A percentile compares a stretch with the other conserved stretches of the same genome.
Evolutionary conservation across 225 moss, liverwort and hornwort species (phyloP).

Genomic region (Pleurozium schreberi): DNA sequence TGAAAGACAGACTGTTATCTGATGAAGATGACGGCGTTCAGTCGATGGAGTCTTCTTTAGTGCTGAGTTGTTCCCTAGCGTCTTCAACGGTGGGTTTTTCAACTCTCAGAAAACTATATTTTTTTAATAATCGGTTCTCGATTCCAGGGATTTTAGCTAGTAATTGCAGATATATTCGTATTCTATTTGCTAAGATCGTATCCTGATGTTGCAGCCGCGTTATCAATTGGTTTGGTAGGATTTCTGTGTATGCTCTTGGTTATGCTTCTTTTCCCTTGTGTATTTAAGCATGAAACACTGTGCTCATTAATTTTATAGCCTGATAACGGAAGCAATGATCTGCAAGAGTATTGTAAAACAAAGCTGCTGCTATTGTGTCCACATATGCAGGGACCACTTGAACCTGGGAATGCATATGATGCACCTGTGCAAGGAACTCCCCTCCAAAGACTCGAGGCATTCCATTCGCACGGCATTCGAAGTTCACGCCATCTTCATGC

Average conservation of each 20-base stretch:
- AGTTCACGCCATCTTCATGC: neutral
- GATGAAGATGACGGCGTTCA: constrained; percentile 13
- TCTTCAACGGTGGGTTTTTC: neutral
- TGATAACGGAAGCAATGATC: neutral
- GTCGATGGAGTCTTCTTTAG: constrained; percentile 5
- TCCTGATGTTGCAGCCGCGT: neutral
- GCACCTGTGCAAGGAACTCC: constrained; percentile 20
- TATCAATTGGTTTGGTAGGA: neutral
- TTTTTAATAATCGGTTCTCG: neutral
- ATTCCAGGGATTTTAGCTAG: neutral
- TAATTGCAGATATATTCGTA: neutral
- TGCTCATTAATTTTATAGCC: neutral
- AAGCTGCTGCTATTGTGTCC: neutral
- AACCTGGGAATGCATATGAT: constrained; percentile 2
- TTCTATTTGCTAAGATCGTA: neutral
- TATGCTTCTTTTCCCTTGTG: neutral
- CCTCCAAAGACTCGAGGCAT: constrained; percentile 13
- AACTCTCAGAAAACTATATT: neutral
- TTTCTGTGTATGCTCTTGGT: neutral
- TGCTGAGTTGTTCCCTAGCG: constrained; percentile 6
- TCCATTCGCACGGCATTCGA: constrained; percentile 13
- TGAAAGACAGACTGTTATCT: constrained; percentile 13
- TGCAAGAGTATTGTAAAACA: neutral
- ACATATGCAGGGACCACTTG: constrained; percentile 1
- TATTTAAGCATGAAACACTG: neutral